Base-by-base conservation (phyloP, 768 basidiomycete species). In the Russula olivacea region DNA sequence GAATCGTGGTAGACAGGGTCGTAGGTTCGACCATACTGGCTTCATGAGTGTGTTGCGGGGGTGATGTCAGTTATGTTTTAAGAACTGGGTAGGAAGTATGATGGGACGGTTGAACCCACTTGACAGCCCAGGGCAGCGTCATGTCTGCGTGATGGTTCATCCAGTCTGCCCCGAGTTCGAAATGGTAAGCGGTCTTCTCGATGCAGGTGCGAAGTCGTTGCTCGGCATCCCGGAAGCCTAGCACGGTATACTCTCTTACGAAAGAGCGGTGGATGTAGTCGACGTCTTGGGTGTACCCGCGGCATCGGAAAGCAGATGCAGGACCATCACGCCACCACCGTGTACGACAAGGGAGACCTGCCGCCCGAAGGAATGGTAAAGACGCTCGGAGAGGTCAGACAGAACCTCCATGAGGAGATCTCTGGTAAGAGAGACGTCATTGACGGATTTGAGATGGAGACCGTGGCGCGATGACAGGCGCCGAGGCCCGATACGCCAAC, bases 71-170 rank as follows among this genome's bases (percentile, higher is more conserved):
- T 38, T 15, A 10, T 12, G 38, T 38, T 38, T 12, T 32, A 9
- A 32, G 32, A 32, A 32, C 14, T 14, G 3, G 3, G 38, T 11
- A 38, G 38, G 14, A 14, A 9, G 32, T 9, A 32, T 32, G 14
- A 38, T 11, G n/a, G 3, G 14, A 38, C 14, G 38, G 14, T 41
- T 6, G 17, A 32, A 79, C 85, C 72, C 69, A 87, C 84, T 85
- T 82, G 63, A 74, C 71, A n/a, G 83, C 81, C 79, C 84, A 80
- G 19, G 87, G 54, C n/a, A 89, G 76, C 2, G 87, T 84, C 17
- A 87, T 77, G 65, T 89, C 88, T 0, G 88, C 84, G 66, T 87
- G 84, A 5, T 83, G 80, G 61, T 89, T 89, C 87, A 89, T 87
- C 88, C 88, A 89, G 71, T 89, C 87, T 59, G 75, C 74, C 25